Conservation (phyloP, 352 stramenopile species). For the Globisporangium solare region DNA sequence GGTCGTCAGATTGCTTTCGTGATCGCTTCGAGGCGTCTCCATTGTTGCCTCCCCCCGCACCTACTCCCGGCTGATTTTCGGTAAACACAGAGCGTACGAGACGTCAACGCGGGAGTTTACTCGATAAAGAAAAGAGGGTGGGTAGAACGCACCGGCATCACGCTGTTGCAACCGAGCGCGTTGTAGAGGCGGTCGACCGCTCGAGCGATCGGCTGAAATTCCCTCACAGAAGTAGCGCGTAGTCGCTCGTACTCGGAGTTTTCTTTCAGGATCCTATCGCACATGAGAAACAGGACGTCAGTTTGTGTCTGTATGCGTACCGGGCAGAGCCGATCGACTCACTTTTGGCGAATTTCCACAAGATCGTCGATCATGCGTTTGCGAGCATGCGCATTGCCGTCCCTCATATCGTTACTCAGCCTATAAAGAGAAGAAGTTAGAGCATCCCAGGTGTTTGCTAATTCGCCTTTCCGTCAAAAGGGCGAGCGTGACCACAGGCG, state of each 20-base stretch:
- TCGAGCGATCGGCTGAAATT: slow-evolving; percentile 71
- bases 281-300: neutral
- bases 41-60: slow-evolving; percentile 12
- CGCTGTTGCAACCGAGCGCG: slow-evolving; percentile 71
- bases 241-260: slow-evolving; percentile 71
- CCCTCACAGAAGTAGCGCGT: slow-evolving; percentile 42
- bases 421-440: slow-evolving; percentile 14
- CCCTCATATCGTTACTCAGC: slow-evolving; percentile 54
- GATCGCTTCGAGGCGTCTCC: slow-evolving; percentile 36
- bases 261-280: slow-evolving; percentile 64
- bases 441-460: too few relatives aligned
- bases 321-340: slow-evolving; percentile 2
- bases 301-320: too few relatives aligned
- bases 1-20: slow-evolving; percentile 68
- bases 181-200: slow-evolving; percentile 79
- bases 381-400: slow-evolving; percentile 55
- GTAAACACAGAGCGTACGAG: neutral
- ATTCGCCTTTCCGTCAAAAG: too few relatives aligned
- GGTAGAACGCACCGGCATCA: slow-evolving; percentile 43
- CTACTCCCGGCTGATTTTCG: slow-evolving; percentile 8
- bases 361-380: slow-evolving; percentile 74
- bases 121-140: neutral
- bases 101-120: neutral
- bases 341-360: slow-evolving; percentile 69
- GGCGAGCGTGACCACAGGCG: neutral